Evolutionary conservation across 2,329 filamentous ascomycete genomes (phyloP).

Genomic region (Verruconis gallopava): DNA sequence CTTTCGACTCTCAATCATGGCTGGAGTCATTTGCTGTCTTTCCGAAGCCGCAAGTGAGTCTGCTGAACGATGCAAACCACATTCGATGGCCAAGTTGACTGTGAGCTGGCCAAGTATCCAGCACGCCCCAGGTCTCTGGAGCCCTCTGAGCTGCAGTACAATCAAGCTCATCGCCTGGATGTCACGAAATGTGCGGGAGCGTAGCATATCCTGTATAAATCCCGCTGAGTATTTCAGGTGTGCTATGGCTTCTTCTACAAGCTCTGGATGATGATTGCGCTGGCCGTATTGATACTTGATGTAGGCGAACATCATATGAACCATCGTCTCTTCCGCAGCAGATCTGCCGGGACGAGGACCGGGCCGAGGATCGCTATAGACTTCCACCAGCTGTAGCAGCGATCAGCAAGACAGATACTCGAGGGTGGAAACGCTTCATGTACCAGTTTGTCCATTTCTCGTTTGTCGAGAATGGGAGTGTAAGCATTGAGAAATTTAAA

Average conservation of each 20-base stretch:
- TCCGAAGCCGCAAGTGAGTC: slow-evolving; percentile 38
- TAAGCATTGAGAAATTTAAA: slow-evolving; percentile 61
- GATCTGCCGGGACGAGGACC: slow-evolving; percentile 48
- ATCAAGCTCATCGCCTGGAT: slow-evolving; percentile 64
- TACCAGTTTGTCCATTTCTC: slow-evolving; percentile 57
- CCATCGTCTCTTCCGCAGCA: slow-evolving; percentile 51
- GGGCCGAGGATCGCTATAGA: slow-evolving; percentile 58
- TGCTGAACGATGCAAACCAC: slow-evolving; percentile 61
- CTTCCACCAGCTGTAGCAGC: slow-evolving; percentile 15
- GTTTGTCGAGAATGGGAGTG: slow-evolving; percentile 64
- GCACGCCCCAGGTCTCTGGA: slow-evolving; percentile 66
- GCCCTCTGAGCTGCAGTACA: slow-evolving; percentile 57
- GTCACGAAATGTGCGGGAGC: slow-evolving; percentile 49
- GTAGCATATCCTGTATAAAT: slow-evolving; percentile 52
- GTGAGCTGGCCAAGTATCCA: slow-evolving; percentile 54
- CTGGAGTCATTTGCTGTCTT: slow-evolving; percentile 23
- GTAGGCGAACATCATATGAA: slow-evolving; percentile 69
- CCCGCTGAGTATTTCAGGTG: slow-evolving; percentile 67
- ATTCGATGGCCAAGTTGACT: slow-evolving; percentile 56
- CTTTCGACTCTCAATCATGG: slow-evolving; percentile 66
- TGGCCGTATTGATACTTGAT: slow-evolving; percentile 68
- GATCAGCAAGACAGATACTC: slow-evolving; percentile 15
- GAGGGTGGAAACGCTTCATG: slow-evolving; percentile 16
- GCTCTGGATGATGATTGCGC: slow-evolving; percentile 47
- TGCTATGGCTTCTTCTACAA: slow-evolving; percentile 55